Conservation (phyloP, 352 stramenopile species). For the Pythium plurisporium region DNA sequence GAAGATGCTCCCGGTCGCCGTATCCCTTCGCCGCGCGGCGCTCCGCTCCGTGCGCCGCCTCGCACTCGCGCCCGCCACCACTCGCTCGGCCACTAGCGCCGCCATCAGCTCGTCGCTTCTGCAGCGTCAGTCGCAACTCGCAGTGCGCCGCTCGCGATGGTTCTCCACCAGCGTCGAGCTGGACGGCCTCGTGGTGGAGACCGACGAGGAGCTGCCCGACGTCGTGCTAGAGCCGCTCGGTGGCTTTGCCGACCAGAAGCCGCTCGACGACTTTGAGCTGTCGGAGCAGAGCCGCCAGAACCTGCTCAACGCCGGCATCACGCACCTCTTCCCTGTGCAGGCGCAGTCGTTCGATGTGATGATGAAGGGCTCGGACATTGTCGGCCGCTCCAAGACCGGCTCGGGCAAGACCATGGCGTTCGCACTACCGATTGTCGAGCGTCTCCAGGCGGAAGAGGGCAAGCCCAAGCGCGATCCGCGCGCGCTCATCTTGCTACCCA, state of each 20-base stretch:
- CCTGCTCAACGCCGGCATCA: conserved; percentile 58
- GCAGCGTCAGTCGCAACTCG: neutral
- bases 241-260: conserved; percentile 74
- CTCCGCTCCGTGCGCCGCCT: conserved; percentile 9
- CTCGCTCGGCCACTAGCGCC: neutral
- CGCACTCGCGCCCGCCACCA: neutral
- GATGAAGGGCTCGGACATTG: conserved; percentile 77
- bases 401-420: conserved; percentile 98
- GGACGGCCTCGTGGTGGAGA: neutral
- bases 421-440: conserved; percentile 75
- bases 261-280: conserved; percentile 58
- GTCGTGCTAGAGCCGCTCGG: conserved; percentile 46
- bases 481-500: conserved; percentile 95
- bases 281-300: conserved; percentile 55
- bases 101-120: neutral
- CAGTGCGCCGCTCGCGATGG: neutral
- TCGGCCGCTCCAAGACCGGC: conserved; percentile 88
- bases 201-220: conserved; percentile 36
- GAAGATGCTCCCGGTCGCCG: conserved; percentile 29
- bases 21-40: conserved; percentile 27
- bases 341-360: conserved; percentile 78
- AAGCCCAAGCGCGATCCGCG: conserved; percentile 58
- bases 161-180: conserved; percentile 15
- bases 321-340: conserved; percentile 82
- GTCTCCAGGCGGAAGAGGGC: conserved; percentile 39